A percentile compares a stretch with the other conserved stretches of the same genome.
These are phyloP conservation scores for Tricholoma matsutake DNA, from an alignment of 768 basidiomycete genomes.

Conservation along the genomic window DNA sequence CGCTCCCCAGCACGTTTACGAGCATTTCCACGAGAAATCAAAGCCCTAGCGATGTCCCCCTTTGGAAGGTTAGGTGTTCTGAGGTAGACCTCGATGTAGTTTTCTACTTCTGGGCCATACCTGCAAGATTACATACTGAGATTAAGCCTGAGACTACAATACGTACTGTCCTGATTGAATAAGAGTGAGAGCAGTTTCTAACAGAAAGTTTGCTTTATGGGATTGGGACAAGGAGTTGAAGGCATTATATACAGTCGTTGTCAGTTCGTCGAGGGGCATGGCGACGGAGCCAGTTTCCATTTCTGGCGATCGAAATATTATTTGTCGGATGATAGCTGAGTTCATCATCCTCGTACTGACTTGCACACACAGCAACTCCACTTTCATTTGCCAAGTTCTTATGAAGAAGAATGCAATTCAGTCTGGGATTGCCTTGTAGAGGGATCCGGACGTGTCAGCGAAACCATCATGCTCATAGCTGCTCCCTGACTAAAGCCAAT, in stretches of 20 bases:
- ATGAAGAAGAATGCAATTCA: too few relatives aligned
- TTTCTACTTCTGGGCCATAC: slow-evolving; percentile 63
- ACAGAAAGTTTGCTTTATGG: slow-evolving; percentile 47
- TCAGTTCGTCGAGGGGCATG: slow-evolving; percentile 46
- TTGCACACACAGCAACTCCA: too few relatives aligned
- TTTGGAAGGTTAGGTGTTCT: slow-evolving; percentile 54
- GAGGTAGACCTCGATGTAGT: slow-evolving; percentile 63
- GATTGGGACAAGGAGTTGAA: slow-evolving; percentile 42
- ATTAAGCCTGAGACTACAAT: background rate
- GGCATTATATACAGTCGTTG: slow-evolving; percentile 45
- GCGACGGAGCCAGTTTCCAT: background rate
- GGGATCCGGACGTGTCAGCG: slow-evolving; percentile 27
- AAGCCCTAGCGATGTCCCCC: slow-evolving; percentile 48
- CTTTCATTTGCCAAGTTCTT: too few relatives aligned
- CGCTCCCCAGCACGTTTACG: slow-evolving; percentile 52
- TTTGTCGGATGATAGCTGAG: too few relatives aligned
- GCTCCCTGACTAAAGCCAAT: slow-evolving; percentile 40
- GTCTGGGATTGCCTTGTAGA: background rate
- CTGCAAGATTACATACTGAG: slow-evolving; percentile 28
- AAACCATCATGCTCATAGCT: slow-evolving; percentile 28
- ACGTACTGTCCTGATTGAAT: slow-evolving; percentile 51
- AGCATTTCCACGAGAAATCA: slow-evolving; percentile 59
- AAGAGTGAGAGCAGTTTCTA: slow-evolving; percentile 46
- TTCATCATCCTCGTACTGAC: too few relatives aligned
- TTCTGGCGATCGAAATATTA: background rate